Evolutionary conservation across 768 basidiomycete species (phyloP).

Genomic region (Amanita exitialis): DNA sequence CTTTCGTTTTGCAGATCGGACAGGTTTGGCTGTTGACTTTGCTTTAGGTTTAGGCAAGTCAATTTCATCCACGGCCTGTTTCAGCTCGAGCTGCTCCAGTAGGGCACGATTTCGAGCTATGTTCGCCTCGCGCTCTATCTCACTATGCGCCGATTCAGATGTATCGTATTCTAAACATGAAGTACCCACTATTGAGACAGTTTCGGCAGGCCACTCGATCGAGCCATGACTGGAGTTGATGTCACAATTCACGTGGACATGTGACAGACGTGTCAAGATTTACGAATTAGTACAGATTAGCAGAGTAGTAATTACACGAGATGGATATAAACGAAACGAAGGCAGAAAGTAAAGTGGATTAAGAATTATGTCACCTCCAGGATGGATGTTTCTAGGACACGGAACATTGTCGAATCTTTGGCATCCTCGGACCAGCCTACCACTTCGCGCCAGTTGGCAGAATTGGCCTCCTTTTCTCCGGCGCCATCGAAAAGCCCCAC

Average conservation of each 20-base stretch:
- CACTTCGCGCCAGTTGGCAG: constrained; percentile 70
- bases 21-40: constrained; percentile 40
- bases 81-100: constrained; percentile 60
- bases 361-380: constrained; percentile 49
- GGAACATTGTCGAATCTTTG: constrained; percentile 65
- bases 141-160: constrained; percentile 22
- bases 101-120: constrained; percentile 74
- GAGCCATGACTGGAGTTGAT: not conserved
- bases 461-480: constrained; percentile 81
- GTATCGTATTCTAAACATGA: not conserved
- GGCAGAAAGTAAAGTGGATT: not conserved
- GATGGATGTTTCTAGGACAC: constrained; percentile 71
- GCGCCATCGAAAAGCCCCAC: constrained; percentile 62
- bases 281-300: no score
- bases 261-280: constrained; percentile 1
- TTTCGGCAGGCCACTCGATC: constrained; percentile 22
- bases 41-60: constrained; percentile 33
- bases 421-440: constrained; percentile 77
- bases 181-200: constrained; percentile 42
- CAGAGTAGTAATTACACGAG: not conserved
- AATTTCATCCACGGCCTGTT: constrained; percentile 41
- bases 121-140: constrained; percentile 69
- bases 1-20: constrained; percentile 51
- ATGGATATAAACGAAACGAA: not conserved
- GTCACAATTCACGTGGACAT: constrained; percentile 7